Base-by-base conservation (phyloP, 768 basidiomycete species). In the Boletus reticulatus region DNA sequence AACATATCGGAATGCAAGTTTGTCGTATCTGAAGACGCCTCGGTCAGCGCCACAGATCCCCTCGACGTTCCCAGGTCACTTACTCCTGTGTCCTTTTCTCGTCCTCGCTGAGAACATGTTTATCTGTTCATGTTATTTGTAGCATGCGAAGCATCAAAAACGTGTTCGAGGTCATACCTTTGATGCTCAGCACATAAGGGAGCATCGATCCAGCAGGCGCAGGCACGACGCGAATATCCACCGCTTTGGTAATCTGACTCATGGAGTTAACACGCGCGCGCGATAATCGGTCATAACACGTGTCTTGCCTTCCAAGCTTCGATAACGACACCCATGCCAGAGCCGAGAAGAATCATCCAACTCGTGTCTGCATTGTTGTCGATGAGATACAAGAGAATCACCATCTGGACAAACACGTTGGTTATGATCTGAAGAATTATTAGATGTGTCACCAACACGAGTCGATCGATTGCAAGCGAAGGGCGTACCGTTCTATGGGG, bases 81-180 rank as follows among this genome's bases (percentile, higher is more conserved):
- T 76, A 97, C 87, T 98, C 94, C 71, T 98, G 94, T 11, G 96
- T 98, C 74, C 89, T 95, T 79, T 90, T 94, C 76, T 99, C 97
- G 66, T 98, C 95, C 66, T 97, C 95, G 60, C 80, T 90, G n/a
- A 98, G 80, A 49, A 94, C 87, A 67, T 98, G 94, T 72, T 98
- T 98, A 77, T 98, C 97, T 79, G 55, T 48, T 56, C 38, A 43
- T 53, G 37, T 47, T 46, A 37, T 48, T 49, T 63, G 50, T 60
- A 43, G 22, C 48, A 53, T n/a, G 46, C 43, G 34, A 43, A 57
- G 45, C 41, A 36, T 57, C 36, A 58, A 55, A 47, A 54, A 61
- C 55, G 55, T 53, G 52, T 52, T 62, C 51, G 56, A 50, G 58
- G 14, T 54, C 76, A 55, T 69, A 90, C 92, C 91, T 76, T 85